These are phyloP conservation scores for Rhododendron molle DNA, from an alignment of 148 eudicot genomes.

Conservation along the genomic window DNA sequence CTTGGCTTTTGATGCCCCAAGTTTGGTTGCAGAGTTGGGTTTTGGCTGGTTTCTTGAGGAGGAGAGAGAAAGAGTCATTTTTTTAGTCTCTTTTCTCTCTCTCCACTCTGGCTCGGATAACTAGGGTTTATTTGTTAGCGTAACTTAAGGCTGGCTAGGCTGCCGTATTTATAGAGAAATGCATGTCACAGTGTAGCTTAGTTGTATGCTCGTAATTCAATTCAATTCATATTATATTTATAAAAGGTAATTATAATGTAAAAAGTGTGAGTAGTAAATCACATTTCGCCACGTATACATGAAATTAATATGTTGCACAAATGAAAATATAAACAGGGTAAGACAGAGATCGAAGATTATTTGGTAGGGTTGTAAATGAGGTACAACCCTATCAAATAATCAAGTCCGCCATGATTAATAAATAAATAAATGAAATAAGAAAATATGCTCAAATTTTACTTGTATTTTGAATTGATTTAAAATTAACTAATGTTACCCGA, in stretches of 20 bases:
- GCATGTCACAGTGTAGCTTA: not conserved
- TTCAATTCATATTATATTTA: too few relatives aligned
- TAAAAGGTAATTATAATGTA: not conserved
- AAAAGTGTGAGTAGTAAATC: not conserved
- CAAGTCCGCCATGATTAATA: too few relatives aligned
- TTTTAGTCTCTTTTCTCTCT: not conserved
- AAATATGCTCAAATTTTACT: not conserved
- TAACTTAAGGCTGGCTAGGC: not conserved
- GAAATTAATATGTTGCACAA: not conserved
- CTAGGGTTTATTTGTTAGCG: not conserved
- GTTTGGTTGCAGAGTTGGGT: not conserved
- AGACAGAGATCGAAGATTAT: not conserved
- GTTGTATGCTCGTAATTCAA: not conserved
- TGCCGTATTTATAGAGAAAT: not conserved
- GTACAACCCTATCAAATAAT: too few relatives aligned
- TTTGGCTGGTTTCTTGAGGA: not conserved
- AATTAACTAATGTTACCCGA: not conserved
- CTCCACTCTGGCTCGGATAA: not conserved
- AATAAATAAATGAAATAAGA: too few relatives aligned
- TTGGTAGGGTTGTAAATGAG: not conserved
- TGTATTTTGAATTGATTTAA: too few relatives aligned
- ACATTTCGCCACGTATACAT: not conserved
- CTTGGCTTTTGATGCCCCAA: not conserved
- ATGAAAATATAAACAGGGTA: not conserved
- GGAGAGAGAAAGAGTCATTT: not conserved